Percentiles rank a stretch among this genome's conserved stretches.
phyloP scores from a whole-genome alignment of 257 asterid species.

The Nicotiana otophora region DNA sequence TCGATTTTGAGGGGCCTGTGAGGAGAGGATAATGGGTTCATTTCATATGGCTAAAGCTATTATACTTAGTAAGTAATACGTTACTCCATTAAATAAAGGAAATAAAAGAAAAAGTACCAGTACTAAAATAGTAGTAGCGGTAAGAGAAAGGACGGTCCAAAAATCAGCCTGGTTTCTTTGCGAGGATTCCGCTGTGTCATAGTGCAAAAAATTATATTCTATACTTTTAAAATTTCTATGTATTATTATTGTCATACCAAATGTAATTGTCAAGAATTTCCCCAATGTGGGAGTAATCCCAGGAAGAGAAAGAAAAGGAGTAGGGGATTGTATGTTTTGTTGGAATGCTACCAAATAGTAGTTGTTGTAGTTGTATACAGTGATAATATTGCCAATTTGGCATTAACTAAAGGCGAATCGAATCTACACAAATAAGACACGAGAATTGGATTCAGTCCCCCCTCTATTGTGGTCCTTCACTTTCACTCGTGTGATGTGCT shows the following conservation, averaged over 20 bases:
- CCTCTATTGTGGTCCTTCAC: background rate
- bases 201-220: conserved; percentile 4
- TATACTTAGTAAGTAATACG: background rate
- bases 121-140: background rate
- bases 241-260: background rate
- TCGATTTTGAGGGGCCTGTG: no score
- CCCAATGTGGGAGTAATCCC: conserved; percentile 4
- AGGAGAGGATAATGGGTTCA: background rate
- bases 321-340: background rate
- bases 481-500: conserved; percentile 35
- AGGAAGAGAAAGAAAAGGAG: background rate
- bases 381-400: background rate
- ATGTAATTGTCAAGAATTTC: background rate
- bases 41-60: background rate
- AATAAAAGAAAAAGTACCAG: background rate
- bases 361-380: background rate
- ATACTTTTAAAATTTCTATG: background rate
- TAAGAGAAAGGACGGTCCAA: conserved; percentile 32
- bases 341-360: background rate
- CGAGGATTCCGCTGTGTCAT: conserved; percentile 65
- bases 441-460: conserved; percentile 49
- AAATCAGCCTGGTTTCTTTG: conserved; percentile 54
- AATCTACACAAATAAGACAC: conserved; percentile 2
- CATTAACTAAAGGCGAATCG: background rate
- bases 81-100: no score